A percentile compares a stretch with the other conserved stretches of the same genome.
phyloP scores from a whole-genome alignment of 805 yeast species.

The Yamadazyma insecticola region DNA sequence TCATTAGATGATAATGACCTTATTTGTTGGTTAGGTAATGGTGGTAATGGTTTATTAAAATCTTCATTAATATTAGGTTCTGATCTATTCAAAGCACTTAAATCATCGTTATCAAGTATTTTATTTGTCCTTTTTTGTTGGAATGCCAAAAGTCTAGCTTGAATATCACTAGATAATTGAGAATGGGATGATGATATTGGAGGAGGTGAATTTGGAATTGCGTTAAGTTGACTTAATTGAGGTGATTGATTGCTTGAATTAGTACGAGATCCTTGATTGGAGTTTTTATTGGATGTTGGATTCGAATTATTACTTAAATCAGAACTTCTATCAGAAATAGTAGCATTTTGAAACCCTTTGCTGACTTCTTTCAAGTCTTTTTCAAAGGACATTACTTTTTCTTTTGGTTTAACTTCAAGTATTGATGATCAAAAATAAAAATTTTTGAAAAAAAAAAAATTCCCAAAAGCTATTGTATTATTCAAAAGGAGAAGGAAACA shows the following conservation, averaged over 20 bases:
- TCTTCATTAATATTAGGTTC: constrained; percentile 4
- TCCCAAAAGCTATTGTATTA: no score
- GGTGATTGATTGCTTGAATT: background rate
- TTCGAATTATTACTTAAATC: no score
- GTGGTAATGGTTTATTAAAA: constrained; percentile 21
- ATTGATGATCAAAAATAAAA: no score
- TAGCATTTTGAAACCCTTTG: no score
- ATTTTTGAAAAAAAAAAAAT: no score
- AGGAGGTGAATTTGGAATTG: constrained; percentile 6
- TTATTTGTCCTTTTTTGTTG: constrained; percentile 61
- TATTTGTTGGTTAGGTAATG: constrained; percentile 16
- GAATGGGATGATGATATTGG: no score
- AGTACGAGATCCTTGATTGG: background rate
- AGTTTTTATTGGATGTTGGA: no score
- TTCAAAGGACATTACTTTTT: no score
- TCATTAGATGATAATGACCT: constrained; percentile 14
- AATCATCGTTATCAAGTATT: constrained; percentile 5
- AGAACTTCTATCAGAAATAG: no score
- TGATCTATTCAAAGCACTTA: constrained; percentile 1
- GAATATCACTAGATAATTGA: constrained; percentile 64
- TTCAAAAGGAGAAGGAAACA: no score
- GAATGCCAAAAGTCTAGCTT: constrained; percentile 82
- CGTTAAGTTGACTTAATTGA: constrained; percentile 4
- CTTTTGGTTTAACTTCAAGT: no score
- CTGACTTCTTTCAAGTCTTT: no score